Evolutionary conservation across 2,329 filamentous ascomycete species (phyloP).

Genomic region (Cordyceps tenuipes): DNA sequence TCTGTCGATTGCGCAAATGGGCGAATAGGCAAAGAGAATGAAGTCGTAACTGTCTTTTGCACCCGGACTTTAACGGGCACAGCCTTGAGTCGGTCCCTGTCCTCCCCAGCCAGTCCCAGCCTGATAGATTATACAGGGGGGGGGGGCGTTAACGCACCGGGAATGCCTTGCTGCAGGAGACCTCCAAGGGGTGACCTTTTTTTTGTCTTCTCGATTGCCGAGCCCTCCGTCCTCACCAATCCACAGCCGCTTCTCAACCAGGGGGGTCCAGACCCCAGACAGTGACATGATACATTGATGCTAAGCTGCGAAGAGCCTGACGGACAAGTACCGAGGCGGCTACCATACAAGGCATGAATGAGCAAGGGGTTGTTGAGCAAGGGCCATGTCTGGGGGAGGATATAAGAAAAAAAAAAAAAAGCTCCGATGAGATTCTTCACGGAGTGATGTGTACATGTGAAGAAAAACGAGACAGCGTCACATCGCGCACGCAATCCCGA

Average conservation of each 20-base stretch:
- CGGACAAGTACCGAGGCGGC: conserved; percentile 7
- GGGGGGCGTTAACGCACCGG: no score
- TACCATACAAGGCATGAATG: background rate
- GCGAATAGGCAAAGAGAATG: background rate
- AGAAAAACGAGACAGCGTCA: background rate
- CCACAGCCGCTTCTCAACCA: background rate
- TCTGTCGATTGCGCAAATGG: background rate
- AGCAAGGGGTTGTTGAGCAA: background rate
- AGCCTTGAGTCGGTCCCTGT: conserved; percentile 1
- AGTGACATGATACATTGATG: no score
- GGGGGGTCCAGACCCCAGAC: background rate
- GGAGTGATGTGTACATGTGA: no score
- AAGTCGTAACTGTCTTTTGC: background rate
- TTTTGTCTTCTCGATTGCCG: background rate
- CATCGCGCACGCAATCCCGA: background rate
- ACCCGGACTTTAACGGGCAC: background rate
- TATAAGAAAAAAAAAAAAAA: no score
- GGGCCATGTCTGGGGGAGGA: no score
- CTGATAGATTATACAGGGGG: no score
- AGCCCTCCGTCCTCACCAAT: background rate
- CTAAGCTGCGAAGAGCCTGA: background rate
- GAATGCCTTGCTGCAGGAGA: no score
- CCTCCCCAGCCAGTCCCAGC: background rate
- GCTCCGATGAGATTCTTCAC: background rate
- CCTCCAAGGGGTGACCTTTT: no score